Percentiles rank a stretch among this genome's conserved stretches.
phyloP scores from a whole-genome alignment of 2,329 filamentous ascomycete species.

The Coniella vitis region DNA sequence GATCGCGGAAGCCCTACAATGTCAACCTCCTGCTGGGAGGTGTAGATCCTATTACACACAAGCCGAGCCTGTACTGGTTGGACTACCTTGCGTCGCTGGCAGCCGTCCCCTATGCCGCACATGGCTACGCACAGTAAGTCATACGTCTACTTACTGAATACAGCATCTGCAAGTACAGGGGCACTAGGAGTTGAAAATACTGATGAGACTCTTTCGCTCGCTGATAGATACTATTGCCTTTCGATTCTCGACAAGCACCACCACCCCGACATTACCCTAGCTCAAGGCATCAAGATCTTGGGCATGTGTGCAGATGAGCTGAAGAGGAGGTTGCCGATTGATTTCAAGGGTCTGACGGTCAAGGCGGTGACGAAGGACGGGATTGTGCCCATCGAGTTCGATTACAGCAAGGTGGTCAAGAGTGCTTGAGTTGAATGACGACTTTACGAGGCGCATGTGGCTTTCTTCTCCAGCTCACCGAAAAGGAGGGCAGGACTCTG shows the following conservation, averaged over 20 bases:
- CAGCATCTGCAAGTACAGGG: too few species aligned
- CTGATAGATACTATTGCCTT: conserved; percentile 82
- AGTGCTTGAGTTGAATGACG: conserved; percentile 47
- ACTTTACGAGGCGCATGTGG: conserved; percentile 8
- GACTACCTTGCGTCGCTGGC: conserved; percentile 91
- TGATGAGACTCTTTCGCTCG: conserved; percentile 17
- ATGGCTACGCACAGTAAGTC: conserved; percentile 90
- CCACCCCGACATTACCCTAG: conserved; percentile 84
- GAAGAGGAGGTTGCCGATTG: conserved; percentile 92
- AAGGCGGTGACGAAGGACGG: conserved; percentile 96
- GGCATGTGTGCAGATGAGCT: conserved; percentile 95
- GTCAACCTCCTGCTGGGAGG: conserved; percentile 95
- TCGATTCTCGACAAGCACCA: conserved; percentile 98
- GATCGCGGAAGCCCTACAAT: conserved; percentile 89
- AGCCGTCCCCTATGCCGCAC: conserved; percentile 87
- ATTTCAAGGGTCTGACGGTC: conserved; percentile 95
- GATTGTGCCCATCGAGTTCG: conserved; percentile 75
- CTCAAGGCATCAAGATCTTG: conserved; percentile 85
- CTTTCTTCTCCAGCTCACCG: background rate
- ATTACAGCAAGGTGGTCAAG: conserved; percentile 69
- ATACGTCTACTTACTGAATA: background rate
- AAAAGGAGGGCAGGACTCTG: conserved; percentile 15
- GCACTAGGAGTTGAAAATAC: conserved; percentile 10
- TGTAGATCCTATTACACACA: conserved; percentile 83
- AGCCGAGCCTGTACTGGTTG: conserved; percentile 92